Evolutionary conservation across 2,329 filamentous ascomycete genomes (phyloP), one percentile per base, ranked within the genome.

Genomic region (Talaromyces sp.): DNA sequence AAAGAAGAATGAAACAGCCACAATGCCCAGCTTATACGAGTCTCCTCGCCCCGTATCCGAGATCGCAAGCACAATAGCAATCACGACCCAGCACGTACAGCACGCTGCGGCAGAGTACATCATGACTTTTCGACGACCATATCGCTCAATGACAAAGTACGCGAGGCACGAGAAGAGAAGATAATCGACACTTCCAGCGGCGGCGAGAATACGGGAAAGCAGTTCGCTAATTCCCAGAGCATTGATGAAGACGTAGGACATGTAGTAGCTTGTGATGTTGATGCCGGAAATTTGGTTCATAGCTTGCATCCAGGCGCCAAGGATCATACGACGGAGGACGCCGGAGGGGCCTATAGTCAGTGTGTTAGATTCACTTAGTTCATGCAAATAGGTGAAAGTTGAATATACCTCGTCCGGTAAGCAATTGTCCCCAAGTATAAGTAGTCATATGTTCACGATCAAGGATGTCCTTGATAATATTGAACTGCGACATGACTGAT

Each of bases 61-160:
- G 10, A 79, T 70, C 1, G 77, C 78, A 6, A 82, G 74, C 0
- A 80, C 73, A 19, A 82, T 80, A 0, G 81, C 78, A 60, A 84
- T 84, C 9, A 82, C 70, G 19, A 81, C 75, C 75, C 81, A 84
- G 69, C 82, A 85, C 13, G 80, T 76, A 1, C 78, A 81, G 65
- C 82, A 84, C 10, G 80, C 83, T 7, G 76, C 74, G n/a, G 82
- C 79, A 6, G 78, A 81, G 19, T 71, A 71, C 75, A 84, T 82
- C 81, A 84, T 82, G 56, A 83, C 75, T 59, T 77, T 80, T 10
- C 82, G 76, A 10, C 83, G 76, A 2, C 82, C 82, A 65, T 78
- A 82, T 6, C 80, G 73, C 64, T 84, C 82, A 65, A 84, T 80
- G 4, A 82, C 75, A 60, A 83, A 81, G 72, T 75, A 83, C 52